Conservation (phyloP, 2,329 filamentous ascomycete species). For the Colletotrichum sp. region DNA sequence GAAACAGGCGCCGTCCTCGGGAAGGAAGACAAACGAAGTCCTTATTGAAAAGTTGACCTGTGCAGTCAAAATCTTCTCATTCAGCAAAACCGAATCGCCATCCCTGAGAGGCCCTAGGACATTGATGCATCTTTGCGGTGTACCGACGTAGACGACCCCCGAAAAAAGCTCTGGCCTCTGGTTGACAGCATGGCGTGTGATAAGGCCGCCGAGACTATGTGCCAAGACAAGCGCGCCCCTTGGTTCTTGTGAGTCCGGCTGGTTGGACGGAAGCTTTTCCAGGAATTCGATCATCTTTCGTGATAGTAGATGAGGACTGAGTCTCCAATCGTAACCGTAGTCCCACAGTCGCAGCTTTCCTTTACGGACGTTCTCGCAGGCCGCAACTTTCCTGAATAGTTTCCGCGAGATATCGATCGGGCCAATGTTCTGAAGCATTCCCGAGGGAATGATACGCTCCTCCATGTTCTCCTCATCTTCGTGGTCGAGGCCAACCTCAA, state of each 20-base stretch:
- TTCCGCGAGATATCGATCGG: conserved; percentile 88
- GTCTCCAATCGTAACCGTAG: conserved; percentile 93
- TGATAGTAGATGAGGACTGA: conserved; percentile 81
- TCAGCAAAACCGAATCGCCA: conserved; percentile 90
- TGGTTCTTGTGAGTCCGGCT: conserved; percentile 63
- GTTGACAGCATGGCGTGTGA: conserved; percentile 89
- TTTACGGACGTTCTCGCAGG: conserved; percentile 73
- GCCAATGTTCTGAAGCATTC: conserved; percentile 90
- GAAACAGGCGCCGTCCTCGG: conserved; percentile 87
- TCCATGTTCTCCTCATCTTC: conserved; percentile 87
- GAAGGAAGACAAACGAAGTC: conserved; percentile 84
- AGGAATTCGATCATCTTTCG: conserved; percentile 76
- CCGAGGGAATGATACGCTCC: conserved; percentile 81
- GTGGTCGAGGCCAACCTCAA: conserved; percentile 82
- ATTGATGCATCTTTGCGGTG: conserved; percentile 86
- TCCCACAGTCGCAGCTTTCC: conserved; percentile 83
- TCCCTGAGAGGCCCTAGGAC: conserved; percentile 89
- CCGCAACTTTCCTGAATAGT: conserved; percentile 77
- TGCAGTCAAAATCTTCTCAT: conserved; percentile 87
- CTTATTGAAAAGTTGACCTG: conserved; percentile 93
- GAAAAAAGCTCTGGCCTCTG: conserved; percentile 83
- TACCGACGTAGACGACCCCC: conserved; percentile 85
- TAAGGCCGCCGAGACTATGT: conserved; percentile 86
- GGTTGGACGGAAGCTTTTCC: conserved; percentile 76
- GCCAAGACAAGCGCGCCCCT: conserved; percentile 82